Evolutionary conservation across 2,329 filamentous ascomycete species (phyloP), one percentile per base, ranked within the genome.

Genomic region (Monosporascus sp.): DNA sequence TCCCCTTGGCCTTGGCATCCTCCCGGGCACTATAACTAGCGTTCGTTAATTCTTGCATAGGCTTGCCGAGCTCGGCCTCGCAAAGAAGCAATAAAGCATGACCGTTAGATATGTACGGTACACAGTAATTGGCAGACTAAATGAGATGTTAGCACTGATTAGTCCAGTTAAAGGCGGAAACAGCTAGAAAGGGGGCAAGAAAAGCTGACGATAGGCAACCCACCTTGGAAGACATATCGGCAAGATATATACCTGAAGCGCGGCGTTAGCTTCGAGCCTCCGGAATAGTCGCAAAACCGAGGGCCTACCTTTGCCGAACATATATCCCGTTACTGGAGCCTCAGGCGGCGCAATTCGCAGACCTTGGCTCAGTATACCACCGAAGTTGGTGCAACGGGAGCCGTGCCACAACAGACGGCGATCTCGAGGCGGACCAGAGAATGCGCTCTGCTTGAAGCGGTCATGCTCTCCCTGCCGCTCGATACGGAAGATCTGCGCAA

Each of bases 331-430:
- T 0, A 85, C 85, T 0, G 90, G 91, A 0, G 90, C 90, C 68
- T 95, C 87, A 0, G 87, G 87, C 0, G 91, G 91, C 7, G 91
- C 91, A 59, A 96, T 96, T n/a, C 90, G 87, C 7, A 96, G 80
- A 59, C 91, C 91, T 69, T 96, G 89, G 53, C 85, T 88, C 43
- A 96, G 81, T 54, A 96, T 96, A 65, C 90, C 91, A 64, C 87
- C 90, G 60, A 86, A 96, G 68, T 96, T 96, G 50, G 89, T 94
- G 35, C 79, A 81, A 36, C 90, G 85, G 17, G 88, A 92, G 17
- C 91, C 90, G 66, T 96, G 91, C 91, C 91, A 96, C 3, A 96
- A 78, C 1, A 96, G 82, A 18, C 89, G 83, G 24, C 87, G 82
- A 65, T 94, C 82, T 48, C 77, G 72, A 9, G 77, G 66, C 48